Percentiles rank a stretch among this genome's conserved stretches.
These are phyloP conservation scores for Cymbidium sinense DNA, from an alignment of 106 monocot species.

Conservation along the genomic window DNA sequence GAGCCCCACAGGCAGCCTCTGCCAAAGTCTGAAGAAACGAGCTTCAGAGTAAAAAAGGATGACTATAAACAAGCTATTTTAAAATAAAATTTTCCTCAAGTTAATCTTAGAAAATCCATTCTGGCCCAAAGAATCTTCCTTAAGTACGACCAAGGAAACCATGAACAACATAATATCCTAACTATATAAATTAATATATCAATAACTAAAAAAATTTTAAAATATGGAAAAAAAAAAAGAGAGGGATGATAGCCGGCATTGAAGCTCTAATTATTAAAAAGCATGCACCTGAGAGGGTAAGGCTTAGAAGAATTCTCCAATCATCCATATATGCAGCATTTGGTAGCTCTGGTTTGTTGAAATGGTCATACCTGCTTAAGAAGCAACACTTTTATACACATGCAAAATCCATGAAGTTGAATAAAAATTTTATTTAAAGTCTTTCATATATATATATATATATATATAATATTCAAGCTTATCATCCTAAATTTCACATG, in stretches of 20 bases:
- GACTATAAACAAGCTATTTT: neutral
- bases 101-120: neutral
- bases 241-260: neutral
- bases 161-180: neutral
- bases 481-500: neutral
- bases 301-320: slow-evolving; percentile 3
- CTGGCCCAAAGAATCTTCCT: neutral
- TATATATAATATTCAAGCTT: neutral
- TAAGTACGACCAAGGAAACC: neutral
- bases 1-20: too few relatives aligned
- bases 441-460: neutral
- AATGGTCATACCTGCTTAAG: slow-evolving; percentile 3
- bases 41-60: neutral
- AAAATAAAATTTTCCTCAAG: neutral
- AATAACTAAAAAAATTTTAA: neutral
- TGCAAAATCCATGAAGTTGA: neutral
- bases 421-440: neutral
- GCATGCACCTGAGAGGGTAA: neutral
- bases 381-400: neutral
- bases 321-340: neutral
- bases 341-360: neutral
- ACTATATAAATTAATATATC: neutral
- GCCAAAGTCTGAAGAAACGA: neutral
- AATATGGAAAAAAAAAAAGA: neutral
- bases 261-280: neutral